phyloP scores from a whole-genome alignment of 345 rosid species.

The Citrus reticulata region DNA sequence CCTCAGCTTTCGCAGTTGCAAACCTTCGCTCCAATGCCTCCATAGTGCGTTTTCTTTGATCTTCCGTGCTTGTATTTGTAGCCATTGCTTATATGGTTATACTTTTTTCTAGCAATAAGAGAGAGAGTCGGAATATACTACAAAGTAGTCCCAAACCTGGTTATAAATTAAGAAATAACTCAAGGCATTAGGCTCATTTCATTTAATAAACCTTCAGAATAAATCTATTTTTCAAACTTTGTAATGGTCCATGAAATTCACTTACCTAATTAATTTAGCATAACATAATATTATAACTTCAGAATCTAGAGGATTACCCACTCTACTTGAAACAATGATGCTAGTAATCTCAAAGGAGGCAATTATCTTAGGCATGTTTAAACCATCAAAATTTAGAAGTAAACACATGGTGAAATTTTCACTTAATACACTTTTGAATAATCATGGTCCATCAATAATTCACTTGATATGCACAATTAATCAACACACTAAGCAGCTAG shows the following conservation, averaged over 20 bases:
- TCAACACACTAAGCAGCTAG: background rate
- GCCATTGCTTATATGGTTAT: conserved; percentile 12
- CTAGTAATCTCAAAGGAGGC: background rate
- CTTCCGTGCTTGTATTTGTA: conserved; percentile 14
- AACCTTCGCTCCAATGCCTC: conserved; percentile 63
- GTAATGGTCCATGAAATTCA: background rate
- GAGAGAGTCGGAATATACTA: background rate
- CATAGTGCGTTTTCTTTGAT: conserved; percentile 44
- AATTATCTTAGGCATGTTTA: background rate
- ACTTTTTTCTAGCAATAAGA: background rate
- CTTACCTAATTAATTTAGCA: background rate
- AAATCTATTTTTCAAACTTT: background rate
- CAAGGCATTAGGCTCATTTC: background rate
- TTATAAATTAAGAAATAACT: background rate
- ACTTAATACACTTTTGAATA: background rate
- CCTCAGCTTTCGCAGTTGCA: conserved; percentile 53
- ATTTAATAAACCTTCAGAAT: background rate
- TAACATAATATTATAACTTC: background rate
- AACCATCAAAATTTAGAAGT: background rate
- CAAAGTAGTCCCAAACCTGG: background rate
- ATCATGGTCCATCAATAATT: background rate
- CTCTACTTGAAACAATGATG: background rate
- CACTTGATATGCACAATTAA: background rate
- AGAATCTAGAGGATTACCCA: background rate
- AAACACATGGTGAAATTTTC: background rate